These are phyloP conservation scores for Ganoderma sinense DNA, from an alignment of 1,284 basidiomycete genomes.

Conservation along the genomic window DNA sequence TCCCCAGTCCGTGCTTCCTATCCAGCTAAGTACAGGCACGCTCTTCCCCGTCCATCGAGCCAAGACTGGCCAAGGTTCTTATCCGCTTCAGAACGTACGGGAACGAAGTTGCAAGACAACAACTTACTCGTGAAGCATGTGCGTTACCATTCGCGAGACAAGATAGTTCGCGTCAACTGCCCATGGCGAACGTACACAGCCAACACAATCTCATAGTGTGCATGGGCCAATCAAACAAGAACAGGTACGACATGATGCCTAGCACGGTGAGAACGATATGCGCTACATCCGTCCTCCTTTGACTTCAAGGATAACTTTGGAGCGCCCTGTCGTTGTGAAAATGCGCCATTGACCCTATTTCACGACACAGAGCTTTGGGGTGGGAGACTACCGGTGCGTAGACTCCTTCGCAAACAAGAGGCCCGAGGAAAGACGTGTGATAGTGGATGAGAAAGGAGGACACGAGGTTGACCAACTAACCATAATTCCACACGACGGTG, in stretches of 20 bases:
- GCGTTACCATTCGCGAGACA: background rate
- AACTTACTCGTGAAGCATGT: background rate
- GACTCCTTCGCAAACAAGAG: background rate
- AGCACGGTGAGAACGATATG: background rate
- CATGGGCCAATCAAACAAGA: background rate
- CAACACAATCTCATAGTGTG: background rate
- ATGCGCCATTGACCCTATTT: background rate
- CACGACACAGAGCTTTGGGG: background rate
- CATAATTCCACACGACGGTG: background rate
- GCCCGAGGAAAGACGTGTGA: background rate
- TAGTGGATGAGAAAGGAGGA: background rate
- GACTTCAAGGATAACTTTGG: background rate
- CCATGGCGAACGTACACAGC: background rate
- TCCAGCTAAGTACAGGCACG: background rate
- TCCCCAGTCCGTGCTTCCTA: too few species aligned
- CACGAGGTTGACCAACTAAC: slow-evolving; percentile 3
- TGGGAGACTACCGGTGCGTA: background rate
- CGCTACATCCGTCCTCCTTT: background rate
- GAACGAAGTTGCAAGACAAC: too few species aligned
- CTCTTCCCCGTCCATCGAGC: background rate
- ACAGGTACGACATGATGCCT: background rate
- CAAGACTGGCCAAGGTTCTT: background rate
- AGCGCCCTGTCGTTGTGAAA: background rate
- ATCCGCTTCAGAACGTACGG: background rate
- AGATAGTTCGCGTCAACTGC: too few species aligned